Evolutionary conservation across 805 yeast genomes (phyloP), one percentile per base, ranked within the genome.

Genomic region (Candida odintsovae): DNA sequence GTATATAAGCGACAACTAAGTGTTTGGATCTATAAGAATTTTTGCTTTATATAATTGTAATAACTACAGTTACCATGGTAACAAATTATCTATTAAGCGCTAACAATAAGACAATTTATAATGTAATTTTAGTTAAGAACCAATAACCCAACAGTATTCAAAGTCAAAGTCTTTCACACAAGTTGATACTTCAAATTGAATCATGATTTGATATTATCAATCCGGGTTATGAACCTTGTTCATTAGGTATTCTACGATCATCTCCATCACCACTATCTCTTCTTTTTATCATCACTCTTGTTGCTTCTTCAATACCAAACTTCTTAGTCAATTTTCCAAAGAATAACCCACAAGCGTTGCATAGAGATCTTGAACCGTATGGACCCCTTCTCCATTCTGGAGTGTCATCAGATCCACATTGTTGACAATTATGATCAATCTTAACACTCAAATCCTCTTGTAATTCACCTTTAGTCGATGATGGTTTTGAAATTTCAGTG

Each of bases 341-440:
- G 56, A 81, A 85, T 41, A 90, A 68, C 0, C 97, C 97, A 67
- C 97, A 90, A 0, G 97, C 97, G 64, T 90, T 90, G 66, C 97
- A 90, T 49, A 90, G 70, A 0, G 92, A 85, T 56, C 88, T 75
- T 5, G 82, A 78, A 0, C 96, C 95, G 47, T 78, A 76, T 1
- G 96, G 96, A 0, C 97, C 97, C 50, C 84, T 72, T 59, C 97
- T 74, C 97, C 97, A 90, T 64, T 90, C 97, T 0, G 97, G 97
- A 0, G 96, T 86, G 41, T 78, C 80, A 25, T 71, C 71, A 2
- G 83, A 78, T 0, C 83, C 82, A 67, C 97, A 90, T 55, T 89
- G 96, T 31, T 68, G 59, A 56, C 92, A 85, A 9, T 62, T 52
- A 22, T 49, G 54, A 20, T 46, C 44, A 1, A 40, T 2, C 20